Conservation (phyloP, 371 early-diverging fungal genomes). For the Apophysomyces ossiformis region DNA sequence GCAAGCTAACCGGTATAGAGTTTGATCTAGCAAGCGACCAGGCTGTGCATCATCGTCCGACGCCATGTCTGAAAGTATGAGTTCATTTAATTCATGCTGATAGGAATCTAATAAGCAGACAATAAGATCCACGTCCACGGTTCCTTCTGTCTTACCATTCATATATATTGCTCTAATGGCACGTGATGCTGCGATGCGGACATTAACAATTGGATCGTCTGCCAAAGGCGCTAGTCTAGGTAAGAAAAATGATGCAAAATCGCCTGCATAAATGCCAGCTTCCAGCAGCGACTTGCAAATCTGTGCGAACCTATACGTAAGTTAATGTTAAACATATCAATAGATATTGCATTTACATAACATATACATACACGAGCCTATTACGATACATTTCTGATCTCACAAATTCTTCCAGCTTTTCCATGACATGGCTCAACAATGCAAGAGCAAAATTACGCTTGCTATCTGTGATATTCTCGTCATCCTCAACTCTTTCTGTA, state of each 20-base stretch:
- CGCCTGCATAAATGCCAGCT: constrained; percentile 42
- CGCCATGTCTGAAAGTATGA: not conserved
- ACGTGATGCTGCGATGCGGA: constrained; percentile 45
- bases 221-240: constrained; percentile 38
- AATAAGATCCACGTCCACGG: not conserved
- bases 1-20: constrained; percentile 35
- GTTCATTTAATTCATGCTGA: constrained; percentile 18
- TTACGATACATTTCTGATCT: constrained; percentile 47
- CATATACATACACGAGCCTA: constrained; percentile 41
- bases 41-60: constrained; percentile 24
- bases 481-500: constrained; percentile 31
- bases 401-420: constrained; percentile 50
- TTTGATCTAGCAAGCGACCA: constrained; percentile 32
- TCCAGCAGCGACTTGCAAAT: constrained; percentile 44
- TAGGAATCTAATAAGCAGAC: constrained; percentile 15
- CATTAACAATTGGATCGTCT: constrained; percentile 45
- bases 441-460: constrained; percentile 45
- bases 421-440: constrained; percentile 54
- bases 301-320: constrained; percentile 37
- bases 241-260: constrained; percentile 49
- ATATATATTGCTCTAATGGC: constrained; percentile 29
- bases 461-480: constrained; percentile 33
- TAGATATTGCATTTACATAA: not conserved
- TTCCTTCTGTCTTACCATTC: constrained; percentile 27
- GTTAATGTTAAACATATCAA: not conserved